These are phyloP conservation scores for Cyberlindnera mycetangii DNA, from an alignment of 805 yeast genomes.

Conservation along the genomic window DNA sequence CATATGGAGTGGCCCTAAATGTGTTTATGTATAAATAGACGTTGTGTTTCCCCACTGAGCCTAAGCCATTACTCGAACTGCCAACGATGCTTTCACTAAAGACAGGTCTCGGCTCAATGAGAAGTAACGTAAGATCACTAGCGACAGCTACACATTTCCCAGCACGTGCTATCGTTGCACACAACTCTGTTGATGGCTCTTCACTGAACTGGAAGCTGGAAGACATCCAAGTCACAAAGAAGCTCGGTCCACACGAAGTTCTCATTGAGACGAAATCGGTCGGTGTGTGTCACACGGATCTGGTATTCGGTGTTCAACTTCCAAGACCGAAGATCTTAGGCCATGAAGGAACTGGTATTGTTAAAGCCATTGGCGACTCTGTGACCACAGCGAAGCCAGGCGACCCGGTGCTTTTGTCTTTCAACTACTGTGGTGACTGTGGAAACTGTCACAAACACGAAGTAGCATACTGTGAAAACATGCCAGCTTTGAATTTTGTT, in stretches of 20 bases:
- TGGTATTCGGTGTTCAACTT: neutral
- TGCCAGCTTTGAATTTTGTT: neutral
- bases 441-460: neutral
- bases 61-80: too few species aligned
- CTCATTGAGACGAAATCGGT: slow-evolving; percentile 7
- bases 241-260: slow-evolving; percentile 5
- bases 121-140: too few species aligned
- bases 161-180: too few species aligned
- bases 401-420: slow-evolving; percentile 8
- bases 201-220: slow-evolving; percentile 9
- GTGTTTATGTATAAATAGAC: too few species aligned
- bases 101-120: too few species aligned
- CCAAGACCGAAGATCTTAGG: slow-evolving; percentile 9
- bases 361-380: slow-evolving; percentile 7
- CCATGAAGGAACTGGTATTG: slow-evolving; percentile 13
- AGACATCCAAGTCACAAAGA: slow-evolving; percentile 2
- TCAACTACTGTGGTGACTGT: slow-evolving; percentile 7
- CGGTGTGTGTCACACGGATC: slow-evolving; percentile 14
- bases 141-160: too few species aligned
- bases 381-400: slow-evolving; percentile 5
- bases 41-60: too few species aligned
- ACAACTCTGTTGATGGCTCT: too few species aligned
- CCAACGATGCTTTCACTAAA: too few species aligned
- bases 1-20: too few species aligned
- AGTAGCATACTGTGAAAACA: slow-evolving; percentile 8